Evolutionary conservation across 805 yeast genomes (phyloP).

Genomic region (Yarrowia keelungensis): DNA sequence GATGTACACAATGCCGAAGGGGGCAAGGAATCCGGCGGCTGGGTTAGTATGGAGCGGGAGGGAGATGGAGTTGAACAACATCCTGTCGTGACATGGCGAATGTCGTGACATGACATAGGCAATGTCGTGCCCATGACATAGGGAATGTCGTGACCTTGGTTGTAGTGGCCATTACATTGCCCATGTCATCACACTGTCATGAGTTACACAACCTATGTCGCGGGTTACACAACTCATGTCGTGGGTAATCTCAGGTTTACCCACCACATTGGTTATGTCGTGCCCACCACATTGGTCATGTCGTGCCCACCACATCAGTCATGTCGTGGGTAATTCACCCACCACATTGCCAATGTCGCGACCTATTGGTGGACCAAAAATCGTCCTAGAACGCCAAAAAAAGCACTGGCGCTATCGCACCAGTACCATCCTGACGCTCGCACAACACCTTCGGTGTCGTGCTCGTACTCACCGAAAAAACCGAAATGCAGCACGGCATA

Average conservation of each 20-base stretch:
- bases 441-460: too few species aligned
- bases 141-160: not conserved
- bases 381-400: too few species aligned
- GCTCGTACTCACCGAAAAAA: conserved; percentile 60
- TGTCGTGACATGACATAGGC: not conserved
- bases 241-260: not conserved
- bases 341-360: not conserved
- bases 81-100: too few species aligned
- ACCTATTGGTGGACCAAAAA: too few species aligned
- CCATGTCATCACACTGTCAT: too few species aligned
- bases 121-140: not conserved
- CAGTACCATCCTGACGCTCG: too few species aligned
- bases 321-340: not conserved
- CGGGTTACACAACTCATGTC: not conserved
- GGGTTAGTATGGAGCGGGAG: conserved; percentile 33
- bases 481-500: conserved; percentile 83
- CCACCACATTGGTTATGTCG: not conserved
- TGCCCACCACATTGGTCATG: not conserved
- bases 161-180: not conserved
- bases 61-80: not conserved
- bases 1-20: conserved; percentile 79
- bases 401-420: too few species aligned
- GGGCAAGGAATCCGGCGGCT: conserved; percentile 70
- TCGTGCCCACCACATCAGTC: not conserved
- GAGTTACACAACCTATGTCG: not conserved